Evolutionary conservation across 371 early-diverging fungal genomes (phyloP).

Genomic region (Basidiobolus meristosporus): DNA sequence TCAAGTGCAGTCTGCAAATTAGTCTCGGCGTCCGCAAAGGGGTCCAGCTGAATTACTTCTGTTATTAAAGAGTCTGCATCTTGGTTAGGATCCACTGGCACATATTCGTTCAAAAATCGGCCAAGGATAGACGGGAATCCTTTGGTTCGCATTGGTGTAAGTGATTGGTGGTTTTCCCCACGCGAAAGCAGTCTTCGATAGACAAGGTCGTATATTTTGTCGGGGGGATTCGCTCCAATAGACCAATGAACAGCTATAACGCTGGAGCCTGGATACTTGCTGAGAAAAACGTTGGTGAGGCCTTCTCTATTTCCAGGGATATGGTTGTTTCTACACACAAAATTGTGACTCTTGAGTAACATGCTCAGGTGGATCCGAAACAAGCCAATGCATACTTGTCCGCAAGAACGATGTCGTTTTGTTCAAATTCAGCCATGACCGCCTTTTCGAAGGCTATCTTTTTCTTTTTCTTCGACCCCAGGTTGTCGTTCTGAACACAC

Average conservation of each 20-base stretch:
- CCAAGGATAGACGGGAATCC: slow-evolving; percentile 25
- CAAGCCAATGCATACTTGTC: slow-evolving; percentile 13
- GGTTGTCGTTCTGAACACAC: slow-evolving; percentile 59
- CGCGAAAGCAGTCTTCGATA: slow-evolving; percentile 26
- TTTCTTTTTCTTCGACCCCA: slow-evolving; percentile 20
- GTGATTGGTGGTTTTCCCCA: slow-evolving; percentile 53
- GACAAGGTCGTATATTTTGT: slow-evolving; percentile 17
- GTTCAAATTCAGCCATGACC: slow-evolving; percentile 20
- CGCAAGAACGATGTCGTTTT: slow-evolving; percentile 29
- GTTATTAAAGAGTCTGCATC: slow-evolving; percentile 19
- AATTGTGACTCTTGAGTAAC: slow-evolving; percentile 7
- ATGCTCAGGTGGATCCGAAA: slow-evolving; percentile 1
- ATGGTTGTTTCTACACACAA: slow-evolving; percentile 35
- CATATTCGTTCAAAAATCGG: slow-evolving; percentile 21
- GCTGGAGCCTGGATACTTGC: slow-evolving; percentile 22
- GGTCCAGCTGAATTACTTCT: slow-evolving; percentile 23
- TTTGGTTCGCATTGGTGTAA: slow-evolving; percentile 34
- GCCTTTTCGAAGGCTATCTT: slow-evolving; percentile 22
- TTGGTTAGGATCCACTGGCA: slow-evolving; percentile 21
- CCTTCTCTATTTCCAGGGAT: slow-evolving; percentile 22
- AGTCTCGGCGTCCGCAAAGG: slow-evolving; percentile 12
- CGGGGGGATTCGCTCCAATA: slow-evolving; percentile 21
- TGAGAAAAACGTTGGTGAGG: slow-evolving; percentile 19
- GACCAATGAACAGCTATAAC: slow-evolving; percentile 51
- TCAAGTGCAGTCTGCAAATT: slow-evolving; percentile 16